phyloP scores from a whole-genome alignment of 176 grass and related monocot genomes.

The Dendrocalamus sinicus region DNA sequence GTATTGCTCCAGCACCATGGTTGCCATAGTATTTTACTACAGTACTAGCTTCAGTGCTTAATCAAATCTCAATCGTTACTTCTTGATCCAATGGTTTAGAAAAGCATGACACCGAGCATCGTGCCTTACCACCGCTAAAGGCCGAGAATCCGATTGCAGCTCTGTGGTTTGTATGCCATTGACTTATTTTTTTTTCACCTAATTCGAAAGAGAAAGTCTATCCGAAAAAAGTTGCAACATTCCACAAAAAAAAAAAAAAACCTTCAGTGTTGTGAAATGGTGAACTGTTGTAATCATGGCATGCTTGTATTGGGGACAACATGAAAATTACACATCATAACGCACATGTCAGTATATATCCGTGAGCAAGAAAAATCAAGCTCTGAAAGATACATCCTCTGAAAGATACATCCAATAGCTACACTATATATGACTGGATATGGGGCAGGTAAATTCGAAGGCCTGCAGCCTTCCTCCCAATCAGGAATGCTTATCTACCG shows the following conservation, averaged over 20 bases:
- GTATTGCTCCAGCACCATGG: too few relatives aligned
- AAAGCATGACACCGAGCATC: too few relatives aligned
- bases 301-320: neutral
- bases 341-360: neutral
- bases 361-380: neutral
- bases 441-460: neutral
- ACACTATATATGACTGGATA: neutral
- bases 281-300: neutral
- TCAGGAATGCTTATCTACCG: neutral
- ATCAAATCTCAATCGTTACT: too few relatives aligned
- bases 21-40: too few relatives aligned
- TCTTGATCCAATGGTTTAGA: too few relatives aligned
- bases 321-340: neutral
- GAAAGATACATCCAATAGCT: neutral
- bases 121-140: too few relatives aligned
- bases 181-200: too few relatives aligned
- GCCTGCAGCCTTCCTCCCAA: neutral
- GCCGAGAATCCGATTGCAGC: too few relatives aligned
- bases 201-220: too few relatives aligned
- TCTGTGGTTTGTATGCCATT: too few relatives aligned
- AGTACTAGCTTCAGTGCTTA: too few relatives aligned
- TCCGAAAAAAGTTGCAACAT: neutral
- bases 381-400: slow-evolving; percentile 17
- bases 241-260: neutral
- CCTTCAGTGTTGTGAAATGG: neutral